Percentiles rank a stretch among this genome's conserved stretches.
These are phyloP conservation scores for Rhodofomes roseus DNA, from an alignment of 1,284 basidiomycete genomes.

Conservation along the genomic window DNA sequence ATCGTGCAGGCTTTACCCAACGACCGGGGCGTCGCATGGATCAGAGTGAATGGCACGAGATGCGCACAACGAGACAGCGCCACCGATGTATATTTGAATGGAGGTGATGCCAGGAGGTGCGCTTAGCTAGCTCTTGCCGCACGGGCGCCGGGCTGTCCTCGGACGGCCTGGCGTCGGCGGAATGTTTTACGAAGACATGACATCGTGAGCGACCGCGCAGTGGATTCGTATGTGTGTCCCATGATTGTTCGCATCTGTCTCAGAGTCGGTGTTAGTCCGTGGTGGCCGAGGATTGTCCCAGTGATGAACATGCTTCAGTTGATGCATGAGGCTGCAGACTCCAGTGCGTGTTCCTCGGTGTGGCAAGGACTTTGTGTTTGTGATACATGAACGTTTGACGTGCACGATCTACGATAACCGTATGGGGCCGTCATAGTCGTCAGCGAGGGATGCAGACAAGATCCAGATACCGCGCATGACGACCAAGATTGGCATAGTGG, in stretches of 20 bases:
- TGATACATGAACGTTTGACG: neutral
- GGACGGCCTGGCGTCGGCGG: neutral
- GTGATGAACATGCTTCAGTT: neutral
- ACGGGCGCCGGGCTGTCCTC: neutral
- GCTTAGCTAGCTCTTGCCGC: neutral
- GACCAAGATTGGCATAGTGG: neutral
- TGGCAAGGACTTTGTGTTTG: neutral
- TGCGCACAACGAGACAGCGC: neutral
- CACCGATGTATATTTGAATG: neutral
- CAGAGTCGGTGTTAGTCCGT: neutral
- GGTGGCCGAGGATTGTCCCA: neutral
- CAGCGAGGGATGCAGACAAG: neutral
- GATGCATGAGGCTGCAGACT: neutral
- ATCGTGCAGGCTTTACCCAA: neutral
- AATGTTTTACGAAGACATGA: neutral
- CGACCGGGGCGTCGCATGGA: neutral
- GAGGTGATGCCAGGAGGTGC: neutral
- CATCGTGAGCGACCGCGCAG: neutral
- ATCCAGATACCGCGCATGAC: no score
- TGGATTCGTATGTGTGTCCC: neutral
- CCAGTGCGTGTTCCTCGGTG: neutral
- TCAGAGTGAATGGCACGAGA: neutral
- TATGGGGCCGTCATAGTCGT: neutral
- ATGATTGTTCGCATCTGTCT: neutral
- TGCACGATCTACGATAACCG: neutral